Base-by-base conservation (phyloP, 345 rosid genomes). In the Populus davidiana region DNA sequence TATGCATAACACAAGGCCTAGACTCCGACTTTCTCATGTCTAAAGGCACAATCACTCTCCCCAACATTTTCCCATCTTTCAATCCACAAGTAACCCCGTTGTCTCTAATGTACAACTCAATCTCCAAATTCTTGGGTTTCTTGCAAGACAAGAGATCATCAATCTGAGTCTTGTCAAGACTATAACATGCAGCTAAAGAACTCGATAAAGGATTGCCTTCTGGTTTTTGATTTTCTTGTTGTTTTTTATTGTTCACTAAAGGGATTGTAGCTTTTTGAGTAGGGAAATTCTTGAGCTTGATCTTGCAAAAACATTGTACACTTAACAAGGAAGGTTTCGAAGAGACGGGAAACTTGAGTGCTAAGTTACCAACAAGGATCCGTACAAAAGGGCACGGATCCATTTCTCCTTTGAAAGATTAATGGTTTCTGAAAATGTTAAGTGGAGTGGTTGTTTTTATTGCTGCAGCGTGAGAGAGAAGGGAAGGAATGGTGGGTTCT, bases 371-470 rank as follows among this genome's bases (percentile, higher is more conserved):
- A 49, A 91, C 86, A 4, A 93, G 88, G 81, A 96, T 80, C 86
- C 98, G 90, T 39, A 88, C 88, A 82, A 92, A 93, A 8, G 94
- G 89, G 86, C 99, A 96, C 81, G 99, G 99, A 92, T 96, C 99
- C 99, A 96, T 95, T 59, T 7, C 54, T 56, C 20, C 69, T 69
- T 18, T 8, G 41, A 59, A n/a, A 10, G 29, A 59, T 23, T 56
- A 13, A 1, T 2, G 44, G 3, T 36, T 14, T 5, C 44, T n/a
- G 23, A 11, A 27, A 63, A 33, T 25, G 23, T 4, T 13, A 14
- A 23, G 47, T 44, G 65, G 6, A 35, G 21, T 1, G 5, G 18
- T 39, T 61, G 11, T 21, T 7, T 65, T 27, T 64, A 1, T 31
- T 18, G 72, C 5, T 50, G 64, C 50, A 12, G 68, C 31, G 31